These are phyloP conservation scores for Brasilioporus rufonigricans DNA, from an alignment of 768 basidiomycete species.

Conservation along the genomic window DNA sequence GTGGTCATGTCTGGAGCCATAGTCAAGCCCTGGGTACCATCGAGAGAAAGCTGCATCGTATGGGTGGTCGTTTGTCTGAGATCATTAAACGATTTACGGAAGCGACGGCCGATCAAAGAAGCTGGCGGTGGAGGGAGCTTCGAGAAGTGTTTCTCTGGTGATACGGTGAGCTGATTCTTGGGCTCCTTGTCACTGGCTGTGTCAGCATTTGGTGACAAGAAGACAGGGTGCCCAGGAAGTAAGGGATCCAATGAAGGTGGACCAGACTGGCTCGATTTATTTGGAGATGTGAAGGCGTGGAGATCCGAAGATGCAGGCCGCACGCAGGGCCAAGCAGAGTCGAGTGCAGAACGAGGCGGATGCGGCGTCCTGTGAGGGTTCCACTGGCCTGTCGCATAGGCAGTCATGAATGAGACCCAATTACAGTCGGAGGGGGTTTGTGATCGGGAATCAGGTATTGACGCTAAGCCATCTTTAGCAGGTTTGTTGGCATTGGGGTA, in stretches of 20 bases:
- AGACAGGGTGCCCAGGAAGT: constrained; percentile 4
- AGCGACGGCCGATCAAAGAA: constrained; percentile 37
- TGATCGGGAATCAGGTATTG: constrained; percentile 15
- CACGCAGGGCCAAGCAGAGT: constrained; percentile 16
- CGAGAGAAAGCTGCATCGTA: constrained; percentile 26
- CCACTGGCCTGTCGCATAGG: constrained; percentile 78
- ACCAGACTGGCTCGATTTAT: constrained; percentile 7
- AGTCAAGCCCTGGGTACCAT: constrained; percentile 28
- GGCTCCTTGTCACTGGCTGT: constrained; percentile 17
- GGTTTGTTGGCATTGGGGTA: constrained; percentile 10
- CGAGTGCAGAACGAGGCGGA: constrained; percentile 42
- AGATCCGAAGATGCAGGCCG: constrained; percentile 11
- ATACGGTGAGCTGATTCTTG: constrained; percentile 17
- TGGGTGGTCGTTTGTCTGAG: constrained; percentile 33
- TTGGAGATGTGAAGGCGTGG: background rate
- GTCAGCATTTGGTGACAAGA: constrained; percentile 12
- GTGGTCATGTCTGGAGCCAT: constrained; percentile 56
- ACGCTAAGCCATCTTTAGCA: constrained; percentile 12
- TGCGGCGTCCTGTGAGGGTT: constrained; percentile 71
- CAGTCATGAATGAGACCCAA: constrained; percentile 75
- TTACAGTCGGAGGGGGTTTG: constrained; percentile 43
- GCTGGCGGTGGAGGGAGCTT: constrained; percentile 26
- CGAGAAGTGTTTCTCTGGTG: constrained; percentile 26
- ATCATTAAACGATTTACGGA: constrained; percentile 48
- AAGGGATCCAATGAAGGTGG: constrained; percentile 12